Evolutionary conservation across 1,284 basidiomycete genomes (phyloP), one percentile per base, ranked within the genome.

Genomic region (Puccinia brachypodii): DNA sequence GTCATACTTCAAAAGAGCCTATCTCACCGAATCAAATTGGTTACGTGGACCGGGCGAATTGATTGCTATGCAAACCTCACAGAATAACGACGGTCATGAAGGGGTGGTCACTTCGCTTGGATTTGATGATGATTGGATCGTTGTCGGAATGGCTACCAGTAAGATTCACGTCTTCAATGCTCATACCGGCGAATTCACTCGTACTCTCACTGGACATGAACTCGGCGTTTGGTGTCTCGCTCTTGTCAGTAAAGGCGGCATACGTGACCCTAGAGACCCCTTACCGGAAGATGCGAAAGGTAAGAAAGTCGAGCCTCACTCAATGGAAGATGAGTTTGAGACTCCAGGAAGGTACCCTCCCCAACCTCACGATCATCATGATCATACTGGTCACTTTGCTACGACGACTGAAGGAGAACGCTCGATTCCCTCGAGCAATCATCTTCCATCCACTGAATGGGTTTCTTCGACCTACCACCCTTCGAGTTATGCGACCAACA

Each of bases 221-320:
- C 89, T 90, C 11, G 96, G 96, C 13, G 95, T 98, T 0, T 98
- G 96, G 96, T 92, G 93, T 19, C 90, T 98, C 13, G 91, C 92
- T 73, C 89, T 98, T 50, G 91, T 90, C 25, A 85, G 85, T 14
- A 85, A 86, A 33, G 85, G 85, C 6, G 86, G 85, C 0, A 83
- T 80, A 3, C 76, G 81, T 68, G 62, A 81, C 78, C 44, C 68
- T 31, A 38, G 82, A 80, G 81, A 83, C 75, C 38, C 71, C 3
- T 14, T 58, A 60, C 53, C 69, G 1, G 71, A 83, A 47, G 82
- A 76, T 50, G 13, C 44, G 22, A 56, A 75, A 16, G 40, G 80
- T 0, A 69, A 66, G 76, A 38, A 42, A 16, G 53, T 47, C 22
- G 76, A 31, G 38, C 22, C 50, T 33, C 19, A 71, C 19, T 14